phyloP scores from a whole-genome alignment of 345 rosid genomes.

The Microthlaspi erraticum region DNA sequence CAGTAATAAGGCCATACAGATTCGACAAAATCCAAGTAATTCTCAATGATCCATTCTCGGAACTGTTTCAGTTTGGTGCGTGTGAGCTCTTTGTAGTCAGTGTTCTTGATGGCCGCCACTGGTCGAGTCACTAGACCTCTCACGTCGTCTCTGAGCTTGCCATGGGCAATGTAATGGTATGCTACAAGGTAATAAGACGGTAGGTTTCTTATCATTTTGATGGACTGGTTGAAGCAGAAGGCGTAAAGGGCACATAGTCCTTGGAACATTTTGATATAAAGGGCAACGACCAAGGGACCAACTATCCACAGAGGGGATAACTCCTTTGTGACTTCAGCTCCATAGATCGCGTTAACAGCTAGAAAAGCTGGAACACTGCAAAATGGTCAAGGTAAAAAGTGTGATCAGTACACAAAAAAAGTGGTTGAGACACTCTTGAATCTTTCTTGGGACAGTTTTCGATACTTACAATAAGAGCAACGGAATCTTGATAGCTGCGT shows the following conservation, averaged over 20 bases:
- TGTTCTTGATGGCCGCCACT: conserved; percentile 59
- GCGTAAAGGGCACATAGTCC: conserved; percentile 71
- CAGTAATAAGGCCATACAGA: conserved; percentile 96
- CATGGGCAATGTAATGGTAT: conserved; percentile 55
- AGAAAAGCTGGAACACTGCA: conserved; percentile 76
- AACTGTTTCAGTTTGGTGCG: conserved; percentile 61
- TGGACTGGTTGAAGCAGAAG: conserved; percentile 73
- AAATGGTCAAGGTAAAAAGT: conserved; percentile 25
- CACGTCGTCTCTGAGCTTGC: conserved; percentile 68
- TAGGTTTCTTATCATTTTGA: conserved; percentile 53
- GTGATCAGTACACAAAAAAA: conserved; percentile 35
- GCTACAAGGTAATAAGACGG: conserved; percentile 65
- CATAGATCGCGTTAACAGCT: conserved; percentile 64
- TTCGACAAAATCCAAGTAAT: conserved; percentile 77
- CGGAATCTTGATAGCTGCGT: conserved; percentile 73
- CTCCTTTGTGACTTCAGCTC: conserved; percentile 80
- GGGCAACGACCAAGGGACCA: conserved; percentile 74
- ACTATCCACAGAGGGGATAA: conserved; percentile 78
- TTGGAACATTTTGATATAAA: conserved; percentile 71
- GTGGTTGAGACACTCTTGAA: too few species aligned
- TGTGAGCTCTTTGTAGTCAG: conserved; percentile 63
- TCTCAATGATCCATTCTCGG: conserved; percentile 68
- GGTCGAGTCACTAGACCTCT: conserved; percentile 59
- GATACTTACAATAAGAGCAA: conserved; percentile 82
- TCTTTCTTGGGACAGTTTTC: too few species aligned